These are phyloP conservation scores for Talaromyces verruculosus DNA, from an alignment of 2,329 filamentous ascomycete genomes.

Conservation along the genomic window DNA sequence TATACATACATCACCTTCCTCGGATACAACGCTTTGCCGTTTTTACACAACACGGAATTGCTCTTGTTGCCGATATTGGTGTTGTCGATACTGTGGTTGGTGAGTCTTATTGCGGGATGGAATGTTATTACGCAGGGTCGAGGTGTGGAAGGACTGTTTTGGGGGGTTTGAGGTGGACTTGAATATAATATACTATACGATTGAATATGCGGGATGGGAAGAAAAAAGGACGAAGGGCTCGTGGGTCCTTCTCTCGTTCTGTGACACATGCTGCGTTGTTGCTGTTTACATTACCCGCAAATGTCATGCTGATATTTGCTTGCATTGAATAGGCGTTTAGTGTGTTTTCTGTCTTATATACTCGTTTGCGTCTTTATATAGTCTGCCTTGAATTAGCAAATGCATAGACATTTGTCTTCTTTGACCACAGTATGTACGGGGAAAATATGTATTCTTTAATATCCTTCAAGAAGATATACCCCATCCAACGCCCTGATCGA, in stretches of 20 bases:
- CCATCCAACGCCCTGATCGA: neutral
- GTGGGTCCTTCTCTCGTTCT: neutral
- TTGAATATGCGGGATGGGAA: neutral
- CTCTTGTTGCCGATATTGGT: slow-evolving; percentile 63
- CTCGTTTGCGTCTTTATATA: neutral
- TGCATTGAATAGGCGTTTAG: slow-evolving; percentile 2
- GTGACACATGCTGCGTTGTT: neutral
- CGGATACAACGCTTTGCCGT: slow-evolving; percentile 68
- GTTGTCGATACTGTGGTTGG: slow-evolving; percentile 60
- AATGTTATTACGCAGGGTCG: slow-evolving; percentile 47
- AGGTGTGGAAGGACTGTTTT: slow-evolving; percentile 46
- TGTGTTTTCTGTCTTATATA: neutral
- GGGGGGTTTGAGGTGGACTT: slow-evolving; percentile 38
- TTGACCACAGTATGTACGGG: neutral
- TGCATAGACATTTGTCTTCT: neutral
- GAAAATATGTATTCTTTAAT: neutral
- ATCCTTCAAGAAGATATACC: neutral
- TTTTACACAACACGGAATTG: slow-evolving; percentile 66
- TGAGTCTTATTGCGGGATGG: slow-evolving; percentile 50
- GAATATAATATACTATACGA: neutral
- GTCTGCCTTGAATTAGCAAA: neutral
- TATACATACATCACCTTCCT: slow-evolving; percentile 69
- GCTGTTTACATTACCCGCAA: neutral
- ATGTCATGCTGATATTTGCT: neutral
- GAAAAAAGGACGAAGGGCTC: neutral